Base-by-base conservation (phyloP, 495 filamentous ascomycete species). In the Patellaria atrata region DNA sequence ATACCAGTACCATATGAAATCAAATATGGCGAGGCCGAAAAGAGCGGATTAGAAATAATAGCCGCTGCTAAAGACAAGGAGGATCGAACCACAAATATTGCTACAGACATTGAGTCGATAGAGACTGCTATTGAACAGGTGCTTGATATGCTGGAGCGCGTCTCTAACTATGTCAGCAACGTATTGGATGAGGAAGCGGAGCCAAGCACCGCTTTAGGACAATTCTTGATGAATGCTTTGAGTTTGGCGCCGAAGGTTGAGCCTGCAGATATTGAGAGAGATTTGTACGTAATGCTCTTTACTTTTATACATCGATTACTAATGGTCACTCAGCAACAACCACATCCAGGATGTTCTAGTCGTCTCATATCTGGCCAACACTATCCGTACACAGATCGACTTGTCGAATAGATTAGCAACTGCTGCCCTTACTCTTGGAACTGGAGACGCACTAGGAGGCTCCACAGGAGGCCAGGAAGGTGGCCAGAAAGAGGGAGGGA, bases 341-440 rank as follows among this genome's bases (percentile, higher is more conserved):
- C 89, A 97, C 62, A 82, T 97, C 58, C 89, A 97, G 64, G 89
- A 97, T 54, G 85, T 97, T 38, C 74, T 97, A 30, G 79, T 94
- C 49, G 84, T 96, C 43, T 84, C 82, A 30, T 97, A 97, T 66
- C 69, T 97, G 28, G 84, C 89, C 47, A 97, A 96, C 66, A 94
- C 87, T 31, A 92, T 97, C 60, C 83, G 89, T 57, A 94, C 87
- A 48, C 89, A 97, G 67, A 97, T 97, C 59, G 89, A 96, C 56
- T 73, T 97, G 26, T 89, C 85, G 30, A 91, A 94, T 64, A 73
- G 86, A 19, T 63, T 96, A 41, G 85, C 89, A 33, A 93, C 84
- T 10, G 79, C 85, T 28, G 71, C 76, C 27, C 67, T 94, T 17
- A 78, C 75, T 11, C 67, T 57, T 30, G 57, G 57, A 25, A 41